A percentile compares a stretch with the other conserved stretches of the same genome.
Evolutionary conservation across 257 asterid genomes (phyloP).

Genomic region (Lycium ferocissimum): DNA sequence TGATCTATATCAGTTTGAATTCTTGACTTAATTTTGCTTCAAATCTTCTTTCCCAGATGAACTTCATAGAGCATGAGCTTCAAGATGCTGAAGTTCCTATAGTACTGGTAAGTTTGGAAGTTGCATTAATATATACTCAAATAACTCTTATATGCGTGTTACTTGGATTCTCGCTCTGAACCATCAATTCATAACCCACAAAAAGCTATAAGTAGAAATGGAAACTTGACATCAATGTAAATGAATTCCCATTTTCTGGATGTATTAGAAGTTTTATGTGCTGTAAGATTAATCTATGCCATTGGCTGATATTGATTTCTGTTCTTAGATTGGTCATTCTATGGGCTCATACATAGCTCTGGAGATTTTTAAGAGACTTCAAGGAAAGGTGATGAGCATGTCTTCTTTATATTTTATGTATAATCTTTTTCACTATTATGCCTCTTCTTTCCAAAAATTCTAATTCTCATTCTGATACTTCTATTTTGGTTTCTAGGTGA

Average conservation of each 20-base stretch:
- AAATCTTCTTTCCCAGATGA: constrained; percentile 53
- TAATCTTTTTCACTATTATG: background rate
- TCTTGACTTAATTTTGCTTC: constrained; percentile 21
- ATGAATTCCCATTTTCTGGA: background rate
- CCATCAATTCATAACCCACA: constrained; percentile 5
- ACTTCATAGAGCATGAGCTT: constrained; percentile 75
- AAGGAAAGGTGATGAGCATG: constrained; percentile 63
- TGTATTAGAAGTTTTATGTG: constrained; percentile 3
- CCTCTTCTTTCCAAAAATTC: background rate
- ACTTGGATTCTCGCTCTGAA: background rate
- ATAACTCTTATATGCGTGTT: background rate
- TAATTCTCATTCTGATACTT: constrained; percentile 28
- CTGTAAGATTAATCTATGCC: constrained; percentile 12
- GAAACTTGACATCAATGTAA: background rate
- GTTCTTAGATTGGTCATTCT: constrained; percentile 88
- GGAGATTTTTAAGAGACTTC: constrained; percentile 68
- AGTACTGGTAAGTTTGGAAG: constrained; percentile 61
- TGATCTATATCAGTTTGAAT: background rate
- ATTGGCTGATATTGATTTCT: constrained; percentile 34
- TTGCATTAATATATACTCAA: constrained; percentile 18
- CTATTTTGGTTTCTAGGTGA: constrained; percentile 55
- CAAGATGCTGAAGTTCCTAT: constrained; percentile 62
- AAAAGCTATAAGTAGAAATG: background rate
- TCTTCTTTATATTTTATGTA: constrained; percentile 15
- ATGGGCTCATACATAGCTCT: constrained; percentile 82